These are phyloP conservation scores for Glycine latifolia DNA, from an alignment of 306 rosid species.

Conservation along the genomic window DNA sequence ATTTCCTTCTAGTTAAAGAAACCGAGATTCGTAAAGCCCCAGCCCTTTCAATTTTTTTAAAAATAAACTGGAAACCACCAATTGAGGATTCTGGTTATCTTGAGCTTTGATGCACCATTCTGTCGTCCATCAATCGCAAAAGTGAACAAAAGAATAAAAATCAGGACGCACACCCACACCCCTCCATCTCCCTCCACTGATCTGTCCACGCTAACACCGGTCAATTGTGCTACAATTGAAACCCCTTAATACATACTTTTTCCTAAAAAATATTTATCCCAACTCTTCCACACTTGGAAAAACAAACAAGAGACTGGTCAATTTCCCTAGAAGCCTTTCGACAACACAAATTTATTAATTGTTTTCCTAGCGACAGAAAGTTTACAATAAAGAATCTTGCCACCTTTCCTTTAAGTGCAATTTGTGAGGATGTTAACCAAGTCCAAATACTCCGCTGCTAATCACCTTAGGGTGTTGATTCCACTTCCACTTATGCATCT, in stretches of 20 bases:
- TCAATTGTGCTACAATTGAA: slow-evolving; percentile 38
- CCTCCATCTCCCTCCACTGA: slow-evolving; percentile 33
- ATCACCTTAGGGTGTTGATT: slow-evolving; percentile 49
- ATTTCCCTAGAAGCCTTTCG: slow-evolving; percentile 7
- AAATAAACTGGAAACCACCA: slow-evolving; percentile 57
- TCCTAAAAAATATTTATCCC: too few relatives aligned
- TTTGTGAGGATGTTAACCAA: slow-evolving; percentile 54
- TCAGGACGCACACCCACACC: slow-evolving; percentile 34
- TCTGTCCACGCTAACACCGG: slow-evolving; percentile 35
- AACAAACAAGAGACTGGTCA: background rate
- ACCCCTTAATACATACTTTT: background rate
- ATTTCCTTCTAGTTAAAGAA: slow-evolving; percentile 39
- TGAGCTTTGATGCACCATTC: slow-evolving; percentile 55
- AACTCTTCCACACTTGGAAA: background rate
- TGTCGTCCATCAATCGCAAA: slow-evolving; percentile 56
- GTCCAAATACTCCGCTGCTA: slow-evolving; percentile 40
- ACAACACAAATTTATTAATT: slow-evolving; percentile 34
- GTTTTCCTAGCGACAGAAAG: slow-evolving; percentile 42
- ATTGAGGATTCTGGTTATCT: slow-evolving; percentile 54
- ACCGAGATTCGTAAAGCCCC: slow-evolving; percentile 27
- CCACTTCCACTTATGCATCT: slow-evolving; percentile 42
- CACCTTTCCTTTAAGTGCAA: slow-evolving; percentile 48
- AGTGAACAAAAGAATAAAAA: slow-evolving; percentile 48
- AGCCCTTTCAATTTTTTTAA: background rate
- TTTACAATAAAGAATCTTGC: slow-evolving; percentile 45